Evolutionary conservation across 345 rosid genomes (phyloP).

Genomic region (Eucalyptus marginata): DNA sequence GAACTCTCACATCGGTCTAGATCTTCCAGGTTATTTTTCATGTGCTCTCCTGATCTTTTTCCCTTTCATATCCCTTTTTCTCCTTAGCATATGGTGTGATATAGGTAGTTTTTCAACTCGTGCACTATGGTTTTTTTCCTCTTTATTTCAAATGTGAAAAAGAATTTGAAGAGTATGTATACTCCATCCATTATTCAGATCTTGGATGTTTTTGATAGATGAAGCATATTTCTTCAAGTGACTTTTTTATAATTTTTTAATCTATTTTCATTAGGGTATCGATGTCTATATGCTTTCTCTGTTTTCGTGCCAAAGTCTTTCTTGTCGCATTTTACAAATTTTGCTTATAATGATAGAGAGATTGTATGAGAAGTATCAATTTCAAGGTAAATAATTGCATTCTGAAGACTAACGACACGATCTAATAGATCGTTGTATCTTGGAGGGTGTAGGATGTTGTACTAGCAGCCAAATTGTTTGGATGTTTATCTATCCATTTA

Average conservation of each 20-base stretch:
- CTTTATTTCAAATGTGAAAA: no score
- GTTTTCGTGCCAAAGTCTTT: neutral
- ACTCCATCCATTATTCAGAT: no score
- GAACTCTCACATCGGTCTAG: neutral
- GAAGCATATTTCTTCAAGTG: no score
- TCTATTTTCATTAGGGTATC: no score
- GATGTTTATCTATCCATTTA: neutral
- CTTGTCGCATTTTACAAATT: neutral
- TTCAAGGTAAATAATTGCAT: neutral
- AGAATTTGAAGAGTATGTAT: no score
- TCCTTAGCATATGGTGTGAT: neutral
- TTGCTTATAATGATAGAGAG: neutral
- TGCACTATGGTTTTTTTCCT: no score
- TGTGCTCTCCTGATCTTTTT: accelerated
- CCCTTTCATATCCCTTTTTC: neutral
- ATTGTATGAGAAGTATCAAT: neutral
- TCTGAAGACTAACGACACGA: neutral
- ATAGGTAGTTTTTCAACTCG: no score
- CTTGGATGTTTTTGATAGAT: no score
- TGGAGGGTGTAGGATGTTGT: neutral
- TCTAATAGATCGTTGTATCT: neutral
- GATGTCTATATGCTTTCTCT: neutral
- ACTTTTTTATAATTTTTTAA: no score
- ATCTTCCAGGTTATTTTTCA: neutral
- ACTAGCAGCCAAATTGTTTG: neutral